Base-by-base conservation (phyloP, 106 monocot species). In the Posidonia australis region DNA sequence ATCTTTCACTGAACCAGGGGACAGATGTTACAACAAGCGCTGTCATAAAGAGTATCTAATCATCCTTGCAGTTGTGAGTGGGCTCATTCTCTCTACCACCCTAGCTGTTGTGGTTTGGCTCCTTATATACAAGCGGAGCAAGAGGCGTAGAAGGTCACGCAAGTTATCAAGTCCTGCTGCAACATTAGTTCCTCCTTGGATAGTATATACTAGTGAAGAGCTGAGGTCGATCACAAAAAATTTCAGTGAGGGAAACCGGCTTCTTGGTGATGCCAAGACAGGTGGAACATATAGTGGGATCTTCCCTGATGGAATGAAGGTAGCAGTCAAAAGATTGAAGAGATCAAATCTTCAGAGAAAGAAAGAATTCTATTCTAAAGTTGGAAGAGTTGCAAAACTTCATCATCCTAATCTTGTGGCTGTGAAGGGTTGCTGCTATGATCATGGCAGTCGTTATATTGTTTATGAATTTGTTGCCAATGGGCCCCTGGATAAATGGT, bases 181-280 rank as follows among this genome's bases (percentile, higher is more conserved):
- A 58, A 72, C 87, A 59, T 90, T 98, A 53, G 76, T 90, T 65
- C 90, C 96, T 43, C 74, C 81, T 57, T 98, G 96, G 90, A 90
- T 81, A 74, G 84, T 90, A 3, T 98, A 82, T 69, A 81, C 84
- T 2, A 79, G 68, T 66, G 96, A 90, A 66, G 96, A 98, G 66
- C 69, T 98, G 45, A 82, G 80, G 62, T 78, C 70, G 60, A 81
- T 87, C 31, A 98, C 96, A 46, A 98, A 98, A 81, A 98, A 98
- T 75, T 98, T 90, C 56, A 98, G 96, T 63, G 96, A 98, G 77
- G 96, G 90, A 62, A 84, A 83, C 53, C 75, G 96, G 62, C 96
- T 98, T 65, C 58, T 79, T 53, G 96, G 96, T 27, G 86, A 90
- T 77, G 86, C 90, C 63, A 98, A 90, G 65, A 90, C 87, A 46